A percentile compares a stretch with the other conserved stretches of the same genome.
phyloP scores from a whole-genome alignment of 164 flowering plant genomes.

The Macadamia tetraphylla region DNA sequence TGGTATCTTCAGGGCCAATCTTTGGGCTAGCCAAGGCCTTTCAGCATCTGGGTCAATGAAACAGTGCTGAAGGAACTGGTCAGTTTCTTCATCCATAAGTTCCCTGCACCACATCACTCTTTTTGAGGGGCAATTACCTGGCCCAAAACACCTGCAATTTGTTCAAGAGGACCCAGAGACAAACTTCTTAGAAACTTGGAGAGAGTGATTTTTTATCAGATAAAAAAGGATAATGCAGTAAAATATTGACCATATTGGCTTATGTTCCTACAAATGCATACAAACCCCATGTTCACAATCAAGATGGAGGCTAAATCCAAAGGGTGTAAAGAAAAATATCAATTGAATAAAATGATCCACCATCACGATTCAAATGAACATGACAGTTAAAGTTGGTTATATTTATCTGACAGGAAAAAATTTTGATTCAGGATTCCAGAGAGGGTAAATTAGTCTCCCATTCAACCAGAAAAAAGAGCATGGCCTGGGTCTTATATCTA shows the following conservation, averaged over 20 bases:
- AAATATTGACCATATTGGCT: too few species aligned
- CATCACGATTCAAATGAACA: too few species aligned
- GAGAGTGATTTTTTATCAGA: background rate
- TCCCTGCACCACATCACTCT: slow-evolving; percentile 88
- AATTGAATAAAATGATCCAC: too few species aligned
- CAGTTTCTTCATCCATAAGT: slow-evolving; percentile 76
- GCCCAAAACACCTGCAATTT: slow-evolving; percentile 75
- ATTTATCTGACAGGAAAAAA: too few species aligned
- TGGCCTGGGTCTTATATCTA: background rate
- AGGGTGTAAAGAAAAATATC: too few species aligned
- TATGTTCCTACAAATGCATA: too few species aligned
- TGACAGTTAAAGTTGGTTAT: too few species aligned
- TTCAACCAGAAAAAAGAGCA: background rate
- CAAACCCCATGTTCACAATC: too few species aligned
- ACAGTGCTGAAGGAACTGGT: slow-evolving; percentile 58
- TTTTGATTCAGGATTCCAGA: too few species aligned
- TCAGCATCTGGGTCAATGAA: slow-evolving; percentile 75
- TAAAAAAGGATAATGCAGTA: background rate
- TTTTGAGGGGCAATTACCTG: slow-evolving; percentile 62
- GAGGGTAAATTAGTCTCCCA: too few species aligned
- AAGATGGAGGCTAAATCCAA: too few species aligned
- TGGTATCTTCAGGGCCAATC: slow-evolving; percentile 70
- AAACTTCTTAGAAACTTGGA: background rate
- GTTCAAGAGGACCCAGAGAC: background rate
- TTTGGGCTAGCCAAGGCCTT: slow-evolving; percentile 71